These are phyloP conservation scores for Pyrenochaeta sp. DNA, from an alignment of 2,329 filamentous ascomycete species.

Conservation along the genomic window DNA sequence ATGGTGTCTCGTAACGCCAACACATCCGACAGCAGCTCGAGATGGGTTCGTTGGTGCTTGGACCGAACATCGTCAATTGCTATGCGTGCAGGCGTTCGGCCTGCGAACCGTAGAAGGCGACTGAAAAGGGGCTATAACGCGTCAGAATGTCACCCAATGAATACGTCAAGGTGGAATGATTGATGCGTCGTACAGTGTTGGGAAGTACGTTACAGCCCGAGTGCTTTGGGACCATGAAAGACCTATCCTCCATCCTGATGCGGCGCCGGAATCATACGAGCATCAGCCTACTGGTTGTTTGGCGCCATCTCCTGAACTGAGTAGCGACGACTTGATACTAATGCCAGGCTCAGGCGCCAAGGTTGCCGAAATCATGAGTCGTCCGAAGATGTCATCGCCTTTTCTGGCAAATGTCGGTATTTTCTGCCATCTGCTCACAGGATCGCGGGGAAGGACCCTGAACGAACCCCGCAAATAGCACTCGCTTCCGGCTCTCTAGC, in stretches of 20 bases:
- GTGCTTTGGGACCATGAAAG: constrained; percentile 37
- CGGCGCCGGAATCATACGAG: constrained; percentile 5
- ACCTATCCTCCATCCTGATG: constrained; percentile 36
- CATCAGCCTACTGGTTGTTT: constrained; percentile 2
- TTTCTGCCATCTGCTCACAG: constrained; percentile 12
- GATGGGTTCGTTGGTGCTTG: constrained; percentile 47
- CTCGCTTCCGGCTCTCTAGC: constrained; percentile 15
- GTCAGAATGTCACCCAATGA: constrained; percentile 6
- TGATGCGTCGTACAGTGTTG: constrained; percentile 32
- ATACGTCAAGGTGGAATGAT: not conserved
- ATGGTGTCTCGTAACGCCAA: constrained; percentile 52
- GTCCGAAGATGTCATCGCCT: constrained; percentile 16
- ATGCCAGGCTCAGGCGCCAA: not conserved
- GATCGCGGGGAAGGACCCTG: constrained; percentile 22
- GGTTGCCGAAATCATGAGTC: constrained; percentile 18
- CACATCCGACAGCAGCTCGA: constrained; percentile 55
- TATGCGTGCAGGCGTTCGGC: constrained; percentile 41
- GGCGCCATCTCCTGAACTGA: constrained; percentile 2
- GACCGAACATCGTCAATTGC: constrained; percentile 52
- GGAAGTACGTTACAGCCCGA: constrained; percentile 37
- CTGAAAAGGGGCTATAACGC: constrained; percentile 48
- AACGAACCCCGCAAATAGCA: constrained; percentile 29
- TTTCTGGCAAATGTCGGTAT: constrained; percentile 32
- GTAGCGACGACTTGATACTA: not conserved
- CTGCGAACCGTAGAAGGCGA: constrained; percentile 51